Conservation (phyloP, 1,284 basidiomycete genomes). For the Inonotus obliquus region DNA sequence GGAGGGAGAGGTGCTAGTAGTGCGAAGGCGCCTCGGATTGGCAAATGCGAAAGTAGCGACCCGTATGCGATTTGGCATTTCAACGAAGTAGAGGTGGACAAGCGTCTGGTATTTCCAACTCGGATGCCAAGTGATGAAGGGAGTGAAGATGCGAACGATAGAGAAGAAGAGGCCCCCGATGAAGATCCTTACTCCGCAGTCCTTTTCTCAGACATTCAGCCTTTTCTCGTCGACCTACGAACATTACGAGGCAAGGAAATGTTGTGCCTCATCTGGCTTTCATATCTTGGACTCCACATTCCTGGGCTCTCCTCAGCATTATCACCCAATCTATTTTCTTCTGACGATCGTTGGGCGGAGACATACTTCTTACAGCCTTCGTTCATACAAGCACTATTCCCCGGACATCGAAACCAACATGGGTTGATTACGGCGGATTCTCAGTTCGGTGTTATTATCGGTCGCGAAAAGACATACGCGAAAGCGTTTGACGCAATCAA, state of each 20-base stretch:
- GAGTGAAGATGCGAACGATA: not conserved
- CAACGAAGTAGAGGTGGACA: slow-evolving; percentile 52
- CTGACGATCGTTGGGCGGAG: slow-evolving; percentile 63
- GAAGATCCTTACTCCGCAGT: slow-evolving; percentile 79
- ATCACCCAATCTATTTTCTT: slow-evolving; percentile 30
- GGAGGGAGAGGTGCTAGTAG: slow-evolving; percentile 29
- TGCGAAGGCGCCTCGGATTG: slow-evolving; percentile 10
- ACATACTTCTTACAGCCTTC: slow-evolving; percentile 25
- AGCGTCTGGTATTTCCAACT: slow-evolving; percentile 42
- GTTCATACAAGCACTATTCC: slow-evolving; percentile 51
- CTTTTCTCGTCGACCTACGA: slow-evolving; percentile 60
- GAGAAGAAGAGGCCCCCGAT: slow-evolving; percentile 27
- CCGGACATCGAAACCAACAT: slow-evolving; percentile 28
- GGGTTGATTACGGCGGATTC: slow-evolving; percentile 46
- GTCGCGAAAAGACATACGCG: slow-evolving; percentile 56
- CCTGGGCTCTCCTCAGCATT: slow-evolving; percentile 54
- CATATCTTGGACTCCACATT: slow-evolving; percentile 70
- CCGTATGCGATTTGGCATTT: slow-evolving; percentile 68
- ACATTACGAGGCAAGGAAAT: slow-evolving; percentile 49
- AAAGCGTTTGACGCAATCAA: slow-evolving; percentile 62
- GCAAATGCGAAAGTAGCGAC: slow-evolving; percentile 36
- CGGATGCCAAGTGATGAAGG: slow-evolving; percentile 48
- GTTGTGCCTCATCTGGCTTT: slow-evolving; percentile 74
- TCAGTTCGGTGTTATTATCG: slow-evolving; percentile 59
- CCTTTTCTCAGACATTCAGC: slow-evolving; percentile 75